Evolutionary conservation across 192 early-diverging fungal genomes (phyloP).

Genomic region (Chytriomyces confervae): DNA sequence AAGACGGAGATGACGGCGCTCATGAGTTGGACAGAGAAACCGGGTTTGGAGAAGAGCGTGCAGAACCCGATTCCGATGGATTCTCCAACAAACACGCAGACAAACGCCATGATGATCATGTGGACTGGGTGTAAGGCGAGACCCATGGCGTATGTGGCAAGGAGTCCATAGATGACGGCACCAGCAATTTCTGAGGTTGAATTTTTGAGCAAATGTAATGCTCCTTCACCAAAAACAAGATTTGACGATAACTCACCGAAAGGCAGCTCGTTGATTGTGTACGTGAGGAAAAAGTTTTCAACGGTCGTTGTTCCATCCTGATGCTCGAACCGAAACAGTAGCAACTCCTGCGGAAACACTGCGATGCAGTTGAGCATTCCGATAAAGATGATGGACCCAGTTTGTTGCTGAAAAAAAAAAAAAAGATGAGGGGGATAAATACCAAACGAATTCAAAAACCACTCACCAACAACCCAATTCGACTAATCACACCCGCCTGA

Average conservation of each 20-base stretch:
- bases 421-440: background rate
- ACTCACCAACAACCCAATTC: conserved; percentile 47
- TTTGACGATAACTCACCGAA: conserved; percentile 31
- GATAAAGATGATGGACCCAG: conserved; percentile 47
- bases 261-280: conserved; percentile 36
- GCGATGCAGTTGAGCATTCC: conserved; percentile 55
- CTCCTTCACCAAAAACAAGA: background rate
- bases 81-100: conserved; percentile 46
- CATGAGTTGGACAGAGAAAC: conserved; percentile 53
- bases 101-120: conserved; percentile 22
- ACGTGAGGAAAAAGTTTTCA: conserved; percentile 47
- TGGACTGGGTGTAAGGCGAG: conserved; percentile 14
- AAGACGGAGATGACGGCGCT: conserved; percentile 43
- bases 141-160: conserved; percentile 15
- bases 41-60: conserved; percentile 48
- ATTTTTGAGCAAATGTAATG: too few relatives aligned
- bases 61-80: conserved; percentile 56
- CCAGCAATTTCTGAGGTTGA: conserved; percentile 34
- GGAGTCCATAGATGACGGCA: conserved; percentile 30
- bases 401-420: conserved; percentile 42
- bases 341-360: conserved; percentile 47
- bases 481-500: conserved; percentile 43
- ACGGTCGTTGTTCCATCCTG: conserved; percentile 49
- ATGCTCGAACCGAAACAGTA: conserved; percentile 45
- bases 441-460: conserved; percentile 2